Base-by-base conservation (phyloP, 441 rosid genomes). In the Erysimum cheiri region DNA sequence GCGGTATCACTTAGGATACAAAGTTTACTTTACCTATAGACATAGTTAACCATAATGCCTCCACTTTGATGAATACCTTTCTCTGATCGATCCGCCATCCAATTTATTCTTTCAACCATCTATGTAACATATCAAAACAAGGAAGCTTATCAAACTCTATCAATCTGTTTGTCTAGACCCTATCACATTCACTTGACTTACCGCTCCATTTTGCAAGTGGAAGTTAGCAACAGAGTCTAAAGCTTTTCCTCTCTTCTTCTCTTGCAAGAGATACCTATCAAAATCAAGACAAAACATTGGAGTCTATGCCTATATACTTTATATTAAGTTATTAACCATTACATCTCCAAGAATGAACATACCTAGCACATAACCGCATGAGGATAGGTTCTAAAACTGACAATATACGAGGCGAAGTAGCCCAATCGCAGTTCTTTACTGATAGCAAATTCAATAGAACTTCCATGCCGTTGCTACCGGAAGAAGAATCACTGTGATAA, bases 181-280 rank as follows among this genome's bases (percentile, higher is more conserved):
- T 53, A n/a, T 47, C 8, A 3, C 33, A 55, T 62, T 47, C 17
- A 13, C 22, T 9, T 1, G 26, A 70, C 88, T 68, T 85, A 92
- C 98, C 72, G 97, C 96, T 73, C 99, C 98, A 81, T 92, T 95
- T 81, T 92, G 99, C 91, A 92, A 80, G 85, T 95, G 99, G 80
- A 95, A 95, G 77, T 95, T 95, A 71, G 99, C 90, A 76, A 95
- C 99, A 47, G 98, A 89, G 71, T 95, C 98, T 68, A 95, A 83
- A 60, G 98, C 96, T 79, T 90, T 95, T 43, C 96, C 99, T 81
- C 98, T 85, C 79, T 92, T 90, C 76, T 95, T 90, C 92, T 92
- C 98, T 76, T 83, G 88, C 73, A 95, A 69, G 75, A 92, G 95
- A 67, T 91, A 94, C 86, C 97, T 91, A 70, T 33, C 6, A 43